phyloP scores from a whole-genome alignment of 139 green algal species.

The Deuterostichococcus epilithicus region DNA sequence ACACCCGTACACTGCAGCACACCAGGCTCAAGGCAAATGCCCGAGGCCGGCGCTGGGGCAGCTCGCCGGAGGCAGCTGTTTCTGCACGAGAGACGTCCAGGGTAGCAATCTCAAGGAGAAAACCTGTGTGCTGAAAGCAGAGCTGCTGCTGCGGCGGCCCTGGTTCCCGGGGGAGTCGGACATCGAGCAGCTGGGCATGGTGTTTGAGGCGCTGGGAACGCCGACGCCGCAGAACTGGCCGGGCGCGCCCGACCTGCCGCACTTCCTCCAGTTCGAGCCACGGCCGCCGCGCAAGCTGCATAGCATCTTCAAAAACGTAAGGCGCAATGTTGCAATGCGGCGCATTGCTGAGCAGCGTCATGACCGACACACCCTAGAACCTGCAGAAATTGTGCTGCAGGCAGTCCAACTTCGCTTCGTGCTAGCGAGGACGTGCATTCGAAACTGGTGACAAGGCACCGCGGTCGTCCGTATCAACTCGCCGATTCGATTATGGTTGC shows the following conservation, averaged over 20 bases:
- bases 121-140: conserved; percentile 18
- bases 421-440: too few relatives aligned
- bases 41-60: too few relatives aligned
- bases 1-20: too few relatives aligned
- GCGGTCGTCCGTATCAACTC: not conserved
- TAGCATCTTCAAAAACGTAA: conserved; percentile 44
- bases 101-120: not conserved
- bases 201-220: conserved; percentile 76
- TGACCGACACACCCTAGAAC: too few relatives aligned
- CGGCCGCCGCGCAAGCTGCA: conserved; percentile 41
- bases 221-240: conserved; percentile 65
- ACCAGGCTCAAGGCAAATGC: too few relatives aligned
- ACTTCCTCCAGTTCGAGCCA: conserved; percentile 57
- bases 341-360: too few relatives aligned
- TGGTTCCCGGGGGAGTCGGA: conserved; percentile 77
- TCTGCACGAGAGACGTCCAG: not conserved
- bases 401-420: too few relatives aligned
- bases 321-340: not conserved
- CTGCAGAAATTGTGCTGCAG: conserved; percentile 1
- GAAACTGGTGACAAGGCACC: too few relatives aligned
- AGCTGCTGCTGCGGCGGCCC: conserved; percentile 69
- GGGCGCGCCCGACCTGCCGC: conserved; percentile 48
- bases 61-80: not conserved
- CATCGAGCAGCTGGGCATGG: conserved; percentile 77
- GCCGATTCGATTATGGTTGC: not conserved